Evolutionary conservation across 495 filamentous ascomycete species (phyloP).

Genomic region (Podospora australis): DNA sequence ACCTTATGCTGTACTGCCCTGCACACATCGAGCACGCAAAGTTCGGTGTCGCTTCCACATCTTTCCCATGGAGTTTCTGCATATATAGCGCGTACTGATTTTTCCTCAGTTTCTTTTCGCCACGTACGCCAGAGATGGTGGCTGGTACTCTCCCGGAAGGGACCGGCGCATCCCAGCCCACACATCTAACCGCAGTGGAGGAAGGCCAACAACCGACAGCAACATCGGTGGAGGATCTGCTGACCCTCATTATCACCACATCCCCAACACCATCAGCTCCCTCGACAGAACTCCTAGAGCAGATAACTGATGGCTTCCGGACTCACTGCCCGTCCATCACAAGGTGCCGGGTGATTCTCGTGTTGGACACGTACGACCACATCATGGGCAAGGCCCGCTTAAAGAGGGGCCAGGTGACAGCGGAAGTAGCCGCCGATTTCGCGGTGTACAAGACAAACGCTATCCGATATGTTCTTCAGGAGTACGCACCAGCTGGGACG

Average conservation of each 20-base stretch:
- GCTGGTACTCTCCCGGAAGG: too few species aligned
- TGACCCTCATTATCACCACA: constrained; percentile 43
- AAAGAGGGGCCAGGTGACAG: constrained; percentile 41
- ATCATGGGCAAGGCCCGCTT: constrained; percentile 30
- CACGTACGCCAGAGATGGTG: too few species aligned
- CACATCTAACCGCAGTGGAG: too few species aligned
- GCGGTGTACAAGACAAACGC: constrained; percentile 36
- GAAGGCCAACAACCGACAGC: too few species aligned
- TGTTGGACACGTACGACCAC: constrained; percentile 41
- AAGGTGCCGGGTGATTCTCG: constrained; percentile 34
- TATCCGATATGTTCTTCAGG: constrained; percentile 29
- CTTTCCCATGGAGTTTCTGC: too few species aligned
- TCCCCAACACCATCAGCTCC: constrained; percentile 44
- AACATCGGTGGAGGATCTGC: constrained; percentile 12
- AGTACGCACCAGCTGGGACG: constrained; percentile 11
- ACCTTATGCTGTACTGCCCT: too few species aligned
- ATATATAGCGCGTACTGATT: too few species aligned
- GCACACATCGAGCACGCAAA: too few species aligned
- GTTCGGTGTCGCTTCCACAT: too few species aligned
- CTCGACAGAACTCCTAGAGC: constrained; percentile 35
- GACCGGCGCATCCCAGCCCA: too few species aligned
- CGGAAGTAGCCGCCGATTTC: constrained; percentile 30
- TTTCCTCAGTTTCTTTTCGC: too few species aligned
- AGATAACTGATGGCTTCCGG: constrained; percentile 35
- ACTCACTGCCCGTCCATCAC: constrained; percentile 27